Evolutionary conservation across 768 basidiomycete species (phyloP), one percentile per base, ranked within the genome.

Genomic region (Mycena filopes): DNA sequence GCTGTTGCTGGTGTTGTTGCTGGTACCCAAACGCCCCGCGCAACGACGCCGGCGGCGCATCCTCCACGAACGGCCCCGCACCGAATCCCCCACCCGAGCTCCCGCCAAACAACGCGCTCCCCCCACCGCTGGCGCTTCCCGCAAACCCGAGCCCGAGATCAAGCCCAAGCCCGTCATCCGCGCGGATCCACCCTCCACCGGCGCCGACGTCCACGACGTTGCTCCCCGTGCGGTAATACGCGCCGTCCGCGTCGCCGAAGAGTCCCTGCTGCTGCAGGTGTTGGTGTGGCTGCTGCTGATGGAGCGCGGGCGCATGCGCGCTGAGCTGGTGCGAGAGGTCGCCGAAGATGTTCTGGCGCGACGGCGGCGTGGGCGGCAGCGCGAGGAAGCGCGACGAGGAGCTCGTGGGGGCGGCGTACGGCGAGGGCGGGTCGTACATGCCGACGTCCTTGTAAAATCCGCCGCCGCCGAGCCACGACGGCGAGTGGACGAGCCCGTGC

Each of bases 1-100:
- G 76, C 47, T 21, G 48, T 60, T 77, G 69, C 31, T 71, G 72
- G 55, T 20, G 31, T 23, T 77, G 45, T 33, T 71, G 42, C 26
- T 77, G 78, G 29, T 67, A 65, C 41, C 21, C 60, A 15, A 69
- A 65, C 31, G 45, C 55, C 18, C 54, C 62, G 16, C 58, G 47
- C 25, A 64, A 25, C 40, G 38, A 31, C 10, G 26, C 12, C 26
- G 16, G 25, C n/a, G n/a, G n/a, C 21, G 23, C 56, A 18, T 18
- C 43, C 15, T 21, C 43, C 8, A 26, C 56, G 9, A 31, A 26
- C 29, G n/a, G 12, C 41, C 41, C 46, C 26, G 40, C 46, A 9
- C 42, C 54, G 20, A 54, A 33, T 10, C 31, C 31, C 31, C 42
- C 31, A 3, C 46, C 46, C 7, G 31, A 25, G 3, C 25, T 25